These are phyloP conservation scores for Trametes cingulata DNA, from an alignment of 768 basidiomycete genomes.

Conservation along the genomic window DNA sequence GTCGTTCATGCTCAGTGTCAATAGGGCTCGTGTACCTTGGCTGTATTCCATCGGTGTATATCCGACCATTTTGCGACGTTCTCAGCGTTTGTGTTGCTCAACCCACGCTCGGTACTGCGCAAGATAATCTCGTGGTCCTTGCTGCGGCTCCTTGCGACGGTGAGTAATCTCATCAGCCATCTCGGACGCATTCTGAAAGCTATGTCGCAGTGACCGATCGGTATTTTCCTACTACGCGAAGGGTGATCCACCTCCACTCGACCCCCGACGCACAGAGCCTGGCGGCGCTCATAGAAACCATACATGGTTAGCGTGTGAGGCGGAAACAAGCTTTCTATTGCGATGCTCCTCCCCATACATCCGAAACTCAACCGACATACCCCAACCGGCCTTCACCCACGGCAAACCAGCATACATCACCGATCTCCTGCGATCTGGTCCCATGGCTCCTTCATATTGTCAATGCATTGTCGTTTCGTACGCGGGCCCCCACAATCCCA, in stretches of 20 bases:
- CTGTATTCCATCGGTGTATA: constrained; percentile 20
- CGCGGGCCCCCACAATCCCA: constrained; percentile 15
- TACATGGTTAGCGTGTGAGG: constrained; percentile 19
- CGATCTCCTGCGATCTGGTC: constrained; percentile 17
- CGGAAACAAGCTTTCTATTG: constrained; percentile 23
- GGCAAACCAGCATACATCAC: constrained; percentile 17
- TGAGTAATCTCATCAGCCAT: background rate
- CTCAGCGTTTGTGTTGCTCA: constrained; percentile 7
- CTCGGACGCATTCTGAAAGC: constrained; percentile 1
- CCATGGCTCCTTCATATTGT: constrained; percentile 1
- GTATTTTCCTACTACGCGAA: background rate
- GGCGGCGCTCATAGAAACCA: constrained; percentile 8
- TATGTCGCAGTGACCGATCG: background rate
- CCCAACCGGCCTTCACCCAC: constrained; percentile 17
- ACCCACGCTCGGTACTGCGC: constrained; percentile 5
- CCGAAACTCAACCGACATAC: constrained; percentile 24
- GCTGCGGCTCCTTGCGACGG: background rate
- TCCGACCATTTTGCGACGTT: constrained; percentile 23
- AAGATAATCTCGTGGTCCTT: background rate
- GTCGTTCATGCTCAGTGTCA: background rate
- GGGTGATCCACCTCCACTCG: background rate
- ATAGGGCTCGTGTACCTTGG: constrained; percentile 10
- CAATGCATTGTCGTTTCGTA: background rate
- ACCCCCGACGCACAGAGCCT: background rate
- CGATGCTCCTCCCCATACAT: constrained; percentile 11